Evolutionary conservation across 2,329 filamentous ascomycete species (phyloP), one percentile per base, ranked within the genome.

Genomic region (Monascus ruber): DNA sequence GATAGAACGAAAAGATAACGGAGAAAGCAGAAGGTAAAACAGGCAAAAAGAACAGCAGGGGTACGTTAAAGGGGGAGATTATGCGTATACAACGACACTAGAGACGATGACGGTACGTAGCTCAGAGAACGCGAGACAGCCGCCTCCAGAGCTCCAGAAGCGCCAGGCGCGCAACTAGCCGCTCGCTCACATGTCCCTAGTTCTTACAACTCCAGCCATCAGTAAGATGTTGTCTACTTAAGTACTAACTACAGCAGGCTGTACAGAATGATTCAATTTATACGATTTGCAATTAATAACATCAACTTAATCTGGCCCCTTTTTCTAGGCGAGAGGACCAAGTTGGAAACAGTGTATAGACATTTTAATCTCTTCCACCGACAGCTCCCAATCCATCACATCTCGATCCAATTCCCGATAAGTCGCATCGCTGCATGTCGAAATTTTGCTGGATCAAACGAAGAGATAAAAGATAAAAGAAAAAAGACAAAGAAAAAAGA

Each of bases 121-220:
- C 47, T 52, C 28, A 3, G 28, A 6, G 48, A 41, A 54, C 50
- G 47, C 48, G 47, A 51, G 45, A 49, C 49, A 45, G 49, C 43
- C 51, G 48, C 48, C 50, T 47, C 48, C 45, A 47, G 47, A 53
- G 48, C 49, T 52, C 36, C 39, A 42, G 35, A 44, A 42, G 42
- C 49, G 47, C 43, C 48, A 47, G 48, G 39, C 50, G 51, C 51
- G 51, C 51, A 50, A 46, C 43, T 52, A 52, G 39, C 42, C 38
- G 44, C 42, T 46, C 38, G 44, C 42, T 46, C 44, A 42, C 43
- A 36, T 39, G 37, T 38, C 37, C 17, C 17, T 17, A 17, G 17
- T 17, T 17, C 17, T 3, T 17, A 2, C 17, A 17, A 17, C 17
- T 17, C 17, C 17, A 17, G 17, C 17, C 17, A 17, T 17, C 17